Conservation (phyloP, 1,284 basidiomycete genomes). For the Cutaneotrichosporon cutaneum region DNA sequence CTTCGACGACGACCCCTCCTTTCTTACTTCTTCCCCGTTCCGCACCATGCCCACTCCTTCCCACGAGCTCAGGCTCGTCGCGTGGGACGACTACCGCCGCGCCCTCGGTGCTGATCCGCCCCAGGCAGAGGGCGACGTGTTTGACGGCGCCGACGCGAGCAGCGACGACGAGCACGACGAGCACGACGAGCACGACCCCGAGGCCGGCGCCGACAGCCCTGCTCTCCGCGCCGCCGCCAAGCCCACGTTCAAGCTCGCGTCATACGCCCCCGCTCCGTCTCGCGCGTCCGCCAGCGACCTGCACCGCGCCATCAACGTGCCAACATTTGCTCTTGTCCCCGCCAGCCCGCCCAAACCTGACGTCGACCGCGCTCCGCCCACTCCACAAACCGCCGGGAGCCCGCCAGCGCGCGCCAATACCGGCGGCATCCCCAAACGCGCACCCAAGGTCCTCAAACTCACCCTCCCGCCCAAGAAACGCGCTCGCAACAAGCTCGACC, state of each 20-base stretch:
- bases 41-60: not conserved
- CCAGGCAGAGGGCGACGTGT: not conserved
- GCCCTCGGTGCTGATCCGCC: not conserved
- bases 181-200: not conserved
- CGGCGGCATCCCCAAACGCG: not conserved
- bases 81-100: not conserved
- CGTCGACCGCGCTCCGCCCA: too few species aligned
- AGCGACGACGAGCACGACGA: too few species aligned
- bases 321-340: slow-evolving; percentile 14
- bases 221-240: not conserved
- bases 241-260: not conserved
- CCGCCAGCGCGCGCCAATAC: not conserved
- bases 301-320: slow-evolving; percentile 12
- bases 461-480: not conserved
- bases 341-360: not conserved
- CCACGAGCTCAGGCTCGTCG: not conserved
- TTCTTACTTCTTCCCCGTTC: too few species aligned
- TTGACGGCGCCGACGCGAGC: not conserved
- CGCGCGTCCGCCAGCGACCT: slow-evolving; percentile 1
- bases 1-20: not conserved
- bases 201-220: not conserved
- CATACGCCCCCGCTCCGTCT: not conserved
- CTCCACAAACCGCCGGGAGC: too few species aligned
- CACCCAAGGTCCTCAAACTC: not conserved
- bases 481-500: not conserved